phyloP scores from a whole-genome alignment of 768 basidiomycete genomes.

The Lactifluus echinatus region DNA sequence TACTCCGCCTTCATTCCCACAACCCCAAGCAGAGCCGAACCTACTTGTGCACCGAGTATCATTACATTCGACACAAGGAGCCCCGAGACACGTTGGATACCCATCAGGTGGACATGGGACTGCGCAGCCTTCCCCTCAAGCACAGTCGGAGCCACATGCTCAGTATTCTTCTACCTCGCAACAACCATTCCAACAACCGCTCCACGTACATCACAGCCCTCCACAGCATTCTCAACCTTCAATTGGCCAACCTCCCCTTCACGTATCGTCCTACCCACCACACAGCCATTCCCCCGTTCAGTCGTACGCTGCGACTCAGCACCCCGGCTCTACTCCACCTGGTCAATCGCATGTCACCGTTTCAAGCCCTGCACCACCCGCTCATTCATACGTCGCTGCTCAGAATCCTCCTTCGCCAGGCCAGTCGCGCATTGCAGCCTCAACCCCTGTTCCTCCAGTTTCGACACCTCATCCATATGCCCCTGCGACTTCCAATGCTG shows the following conservation, averaged over 20 bases:
- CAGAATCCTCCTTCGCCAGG: background rate
- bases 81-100: background rate
- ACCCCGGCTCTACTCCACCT: background rate
- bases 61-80: background rate
- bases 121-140: constrained; percentile 6
- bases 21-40: background rate
- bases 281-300: background rate
- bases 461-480: background rate
- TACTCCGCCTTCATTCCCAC: background rate
- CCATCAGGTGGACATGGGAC: background rate
- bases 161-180: background rate
- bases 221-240: background rate
- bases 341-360: background rate
- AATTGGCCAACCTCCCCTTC: background rate
- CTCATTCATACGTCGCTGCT: background rate
- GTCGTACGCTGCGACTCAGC: background rate
- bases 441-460: background rate
- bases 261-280: background rate
- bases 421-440: background rate
- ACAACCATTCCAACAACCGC: background rate
- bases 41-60: background rate
- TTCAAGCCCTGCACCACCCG: background rate
- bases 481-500: background rate
- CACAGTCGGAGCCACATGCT: constrained; percentile 5
- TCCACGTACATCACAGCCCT: background rate